These are phyloP conservation scores for Aspergillus cristatus DNA, from an alignment of 495 filamentous ascomycete genomes.

Conservation along the genomic window DNA sequence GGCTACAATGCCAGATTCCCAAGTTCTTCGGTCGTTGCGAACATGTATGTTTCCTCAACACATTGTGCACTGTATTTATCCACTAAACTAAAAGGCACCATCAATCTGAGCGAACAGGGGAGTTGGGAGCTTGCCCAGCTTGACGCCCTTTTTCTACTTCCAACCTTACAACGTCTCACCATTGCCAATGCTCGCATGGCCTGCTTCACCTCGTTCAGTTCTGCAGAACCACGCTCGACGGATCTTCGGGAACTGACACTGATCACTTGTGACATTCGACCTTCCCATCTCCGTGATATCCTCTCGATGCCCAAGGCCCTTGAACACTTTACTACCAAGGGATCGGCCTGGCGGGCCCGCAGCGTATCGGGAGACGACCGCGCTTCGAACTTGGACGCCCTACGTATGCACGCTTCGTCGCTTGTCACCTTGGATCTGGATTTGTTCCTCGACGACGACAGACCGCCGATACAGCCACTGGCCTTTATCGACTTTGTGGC, in stretches of 20 bases:
- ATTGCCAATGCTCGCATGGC: background rate
- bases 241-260: background rate
- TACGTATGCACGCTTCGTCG: background rate
- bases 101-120: too few relatives aligned
- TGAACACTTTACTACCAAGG: background rate
- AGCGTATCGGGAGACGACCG: background rate
- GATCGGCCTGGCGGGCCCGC: background rate
- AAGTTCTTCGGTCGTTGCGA: too few relatives aligned
- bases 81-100: too few relatives aligned
- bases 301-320: background rate
- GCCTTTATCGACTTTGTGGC: background rate
- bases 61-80: too few relatives aligned
- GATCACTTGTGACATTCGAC: background rate
- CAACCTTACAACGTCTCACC: background rate
- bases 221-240: background rate
- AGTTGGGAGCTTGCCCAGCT: too few relatives aligned
- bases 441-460: background rate
- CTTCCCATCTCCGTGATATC: background rate
- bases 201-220: background rate
- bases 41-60: too few relatives aligned
- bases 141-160: constrained; percentile 1
- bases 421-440: constrained; percentile 1
- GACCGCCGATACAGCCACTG: background rate
- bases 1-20: too few relatives aligned
- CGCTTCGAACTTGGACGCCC: background rate